Evolutionary conservation across 495 filamentous ascomycete genomes (phyloP), one percentile per base, ranked within the genome.

Genomic region (Cercophora samala): DNA sequence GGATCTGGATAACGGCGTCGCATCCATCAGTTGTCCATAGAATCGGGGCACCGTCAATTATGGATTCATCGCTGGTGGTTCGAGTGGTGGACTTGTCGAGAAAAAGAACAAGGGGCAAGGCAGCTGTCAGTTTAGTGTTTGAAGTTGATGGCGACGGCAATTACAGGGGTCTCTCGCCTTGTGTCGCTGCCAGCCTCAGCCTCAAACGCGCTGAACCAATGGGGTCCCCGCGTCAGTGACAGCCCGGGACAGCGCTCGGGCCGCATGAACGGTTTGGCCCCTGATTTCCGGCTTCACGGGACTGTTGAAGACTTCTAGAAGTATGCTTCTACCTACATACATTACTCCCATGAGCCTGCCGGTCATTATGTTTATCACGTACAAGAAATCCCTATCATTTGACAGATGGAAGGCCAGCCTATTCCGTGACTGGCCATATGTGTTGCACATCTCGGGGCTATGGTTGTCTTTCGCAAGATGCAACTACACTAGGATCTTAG

Each of bases 1-100:
- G 61, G 74, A 69, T 42, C 71, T 74, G 19, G 66, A 67, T 61
- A 54, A 66, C 60, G 58, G 55, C 63, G 64, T 66, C 51, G 62
- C 66, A 59, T 74, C 73, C 73, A 74, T 74, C 66, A 67, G 65
- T 70, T 54, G 51, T 58, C 25, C 5, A 9, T 46, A 46, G 6
- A 46, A 46, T 46, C 15, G 15, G 37, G 37, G 37, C 37, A 17
- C 37, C 37, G 37, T 18, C 6, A 17, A 17, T 46, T 46, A 46
- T 46, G 37, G 26, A 15, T 18, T 18, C 24, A 18, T 23, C 26
- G 24, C 17, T 25, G 21, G 24, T 60, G 24, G 23, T 60, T 60
- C 58, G 58, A 60, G 58, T 13, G 17, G 23, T 60, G 58, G 26
- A 24, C 19, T 58, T 58, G 54, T 58, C 23, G 54, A 58, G 54